A percentile compares a stretch with the other conserved stretches of the same genome.
phyloP scores from a whole-genome alignment of 768 basidiomycete genomes.

The Sarcodon sp. region DNA sequence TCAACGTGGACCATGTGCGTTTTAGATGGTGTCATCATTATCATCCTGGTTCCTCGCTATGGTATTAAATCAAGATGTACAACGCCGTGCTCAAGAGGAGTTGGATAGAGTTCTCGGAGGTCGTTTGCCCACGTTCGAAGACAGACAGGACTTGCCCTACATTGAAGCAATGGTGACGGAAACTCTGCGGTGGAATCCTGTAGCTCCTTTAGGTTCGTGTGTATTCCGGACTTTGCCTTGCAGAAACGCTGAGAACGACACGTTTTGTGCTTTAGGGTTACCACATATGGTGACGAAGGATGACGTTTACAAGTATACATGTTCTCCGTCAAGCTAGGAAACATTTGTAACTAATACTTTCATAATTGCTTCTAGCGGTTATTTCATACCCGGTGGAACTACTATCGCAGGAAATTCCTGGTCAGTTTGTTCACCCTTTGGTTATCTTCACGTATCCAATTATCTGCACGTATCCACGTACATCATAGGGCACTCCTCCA shows the following conservation, averaged over 20 bases:
- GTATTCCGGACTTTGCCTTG: neutral
- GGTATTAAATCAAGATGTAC: conserved; percentile 1
- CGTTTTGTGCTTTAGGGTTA: conserved; percentile 25
- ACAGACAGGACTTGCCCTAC: conserved; percentile 4
- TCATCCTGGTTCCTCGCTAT: conserved; percentile 3
- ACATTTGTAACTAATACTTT: too few species aligned
- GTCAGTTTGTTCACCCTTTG: neutral
- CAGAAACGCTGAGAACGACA: neutral
- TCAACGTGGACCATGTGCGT: too few species aligned
- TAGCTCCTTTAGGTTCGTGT: neutral
- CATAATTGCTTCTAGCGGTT: neutral
- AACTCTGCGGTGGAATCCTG: conserved; percentile 6
- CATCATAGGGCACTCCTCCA: conserved; percentile 21
- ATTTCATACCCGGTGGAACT: conserved; percentile 1
- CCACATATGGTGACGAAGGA: conserved; percentile 56
- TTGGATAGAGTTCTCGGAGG: conserved; percentile 4
- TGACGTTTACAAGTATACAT: conserved; percentile 45
- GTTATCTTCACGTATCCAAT: neutral
- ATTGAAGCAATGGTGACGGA: conserved; percentile 4
- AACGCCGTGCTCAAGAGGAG: conserved; percentile 2
- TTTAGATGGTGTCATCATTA: conserved; percentile 1
- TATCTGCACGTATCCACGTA: neutral
- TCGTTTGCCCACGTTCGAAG: conserved; percentile 2
- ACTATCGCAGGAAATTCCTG: conserved; percentile 5
- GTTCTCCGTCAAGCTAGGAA: too few species aligned